Percentiles rank a stretch among this genome's conserved stretches.
phyloP scores from a whole-genome alignment of 2,329 filamentous ascomycete genomes.

The Trichophyton equinum region DNA sequence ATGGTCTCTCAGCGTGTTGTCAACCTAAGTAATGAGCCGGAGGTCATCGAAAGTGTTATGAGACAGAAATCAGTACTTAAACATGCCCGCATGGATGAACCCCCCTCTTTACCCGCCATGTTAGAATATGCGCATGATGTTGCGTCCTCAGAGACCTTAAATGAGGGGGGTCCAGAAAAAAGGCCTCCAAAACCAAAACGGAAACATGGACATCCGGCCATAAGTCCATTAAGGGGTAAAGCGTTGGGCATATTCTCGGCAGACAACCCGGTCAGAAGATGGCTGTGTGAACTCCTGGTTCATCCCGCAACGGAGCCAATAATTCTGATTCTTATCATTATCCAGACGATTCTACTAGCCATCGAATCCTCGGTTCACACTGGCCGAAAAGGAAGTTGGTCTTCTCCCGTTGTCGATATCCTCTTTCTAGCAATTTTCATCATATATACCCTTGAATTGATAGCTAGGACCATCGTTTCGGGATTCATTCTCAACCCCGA shows the following conservation, averaged over 20 bases:
- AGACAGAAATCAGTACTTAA: conserved; percentile 44
- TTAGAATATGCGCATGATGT: conserved; percentile 35
- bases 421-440: conserved; percentile 70
- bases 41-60: conserved; percentile 62
- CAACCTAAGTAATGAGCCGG: conserved; percentile 87
- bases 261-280: conserved; percentile 59
- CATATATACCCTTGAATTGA: conserved; percentile 77
- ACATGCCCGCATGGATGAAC: conserved; percentile 40
- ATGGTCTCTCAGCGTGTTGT: conserved; percentile 95
- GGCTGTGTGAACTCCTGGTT: conserved; percentile 71
- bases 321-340: conserved; percentile 73
- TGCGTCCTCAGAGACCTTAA: conserved; percentile 21
- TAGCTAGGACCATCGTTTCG: conserved; percentile 78
- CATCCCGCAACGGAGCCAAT: conserved; percentile 76
- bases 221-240: conserved; percentile 76
- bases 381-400: conserved; percentile 52
- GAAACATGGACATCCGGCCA: conserved; percentile 26
- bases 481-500: conserved; percentile 81
- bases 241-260: conserved; percentile 75
- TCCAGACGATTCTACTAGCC: conserved; percentile 78
- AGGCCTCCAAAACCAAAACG: conserved; percentile 16
- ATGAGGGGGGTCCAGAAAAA: conserved; percentile 26
- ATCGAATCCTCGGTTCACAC: conserved; percentile 64
- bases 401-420: conserved; percentile 56
- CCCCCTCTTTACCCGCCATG: conserved; percentile 39